Evolutionary conservation across 106 monocot genomes (phyloP), one percentile per base, ranked within the genome.

Genomic region (Apostasia ramifera): DNA sequence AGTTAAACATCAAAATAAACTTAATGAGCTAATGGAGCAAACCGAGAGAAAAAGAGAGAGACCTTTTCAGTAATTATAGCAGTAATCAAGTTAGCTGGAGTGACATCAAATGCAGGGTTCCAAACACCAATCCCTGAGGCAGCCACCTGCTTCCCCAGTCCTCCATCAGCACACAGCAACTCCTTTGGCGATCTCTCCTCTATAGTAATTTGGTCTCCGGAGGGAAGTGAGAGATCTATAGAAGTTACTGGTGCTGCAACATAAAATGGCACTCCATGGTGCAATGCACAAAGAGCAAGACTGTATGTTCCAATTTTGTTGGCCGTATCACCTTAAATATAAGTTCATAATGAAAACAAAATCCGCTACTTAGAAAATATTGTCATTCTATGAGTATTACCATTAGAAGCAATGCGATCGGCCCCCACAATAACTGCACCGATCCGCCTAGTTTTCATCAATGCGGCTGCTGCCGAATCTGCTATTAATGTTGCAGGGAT

Each of bases 91-190:
- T 68, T 83, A 47, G 97, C 89, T 9, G 92, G 92, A 42, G 97
- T 97, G 40, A 97, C 89, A 85, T 97, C 97, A 71, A 97, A 97
- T 67, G 97, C 97, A 48, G 97, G 97, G 62, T 97, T 97, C 97
- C 97, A 97, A 5, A 97, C 92, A 75, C 70, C 58, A 51, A 97
- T 97, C 40, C 92, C 97, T 57, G 82, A 75, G 40, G 97, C 92
- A 68, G 92, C 97, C 40, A 97, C 86, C 77, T 89, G 92, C 73
- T 92, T 81, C 52, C 92, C 97, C 8, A 84, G 81, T 5, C 97
- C 97, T 66, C 97, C 95, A 63, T 86, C 89, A 65, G 95, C 82
- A 79, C 83, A 46, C 69, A 97, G 41, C 69, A 97, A 78, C 70
- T 97, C 95, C 43, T 92, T 97, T 2, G 91, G 59, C 9, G 92